Evolutionary conservation across 2,329 filamentous ascomycete species (phyloP).

Genomic region (Colletotrichum karsti): DNA sequence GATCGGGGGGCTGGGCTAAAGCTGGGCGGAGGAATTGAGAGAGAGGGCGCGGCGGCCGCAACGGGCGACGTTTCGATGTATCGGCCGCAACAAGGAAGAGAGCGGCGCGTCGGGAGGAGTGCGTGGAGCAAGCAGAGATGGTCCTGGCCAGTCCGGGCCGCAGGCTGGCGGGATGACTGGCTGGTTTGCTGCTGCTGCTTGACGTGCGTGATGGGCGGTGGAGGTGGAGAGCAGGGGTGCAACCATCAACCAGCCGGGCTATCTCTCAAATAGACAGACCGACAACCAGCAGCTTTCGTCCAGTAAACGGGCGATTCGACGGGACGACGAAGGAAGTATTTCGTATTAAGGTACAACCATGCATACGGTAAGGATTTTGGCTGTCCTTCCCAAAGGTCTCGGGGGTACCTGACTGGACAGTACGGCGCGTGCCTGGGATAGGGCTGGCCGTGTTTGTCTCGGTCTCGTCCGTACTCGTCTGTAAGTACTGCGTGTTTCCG

Average conservation of each 20-base stretch:
- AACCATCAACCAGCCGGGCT: constrained; percentile 21
- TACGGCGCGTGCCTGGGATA: constrained; percentile 10
- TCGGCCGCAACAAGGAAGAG: constrained; percentile 23
- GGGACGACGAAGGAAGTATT: constrained; percentile 1
- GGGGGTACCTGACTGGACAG: background rate
- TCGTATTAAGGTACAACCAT: constrained; percentile 27
- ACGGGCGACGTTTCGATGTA: constrained; percentile 17
- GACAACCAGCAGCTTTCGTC: constrained; percentile 14
- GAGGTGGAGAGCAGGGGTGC: constrained; percentile 25
- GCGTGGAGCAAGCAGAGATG: constrained; percentile 22
- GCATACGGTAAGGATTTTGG: constrained; percentile 1
- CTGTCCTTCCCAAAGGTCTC: constrained; percentile 3
- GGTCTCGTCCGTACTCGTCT: constrained; percentile 20
- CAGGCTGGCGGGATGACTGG: constrained; percentile 19
- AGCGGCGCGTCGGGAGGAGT: constrained; percentile 16
- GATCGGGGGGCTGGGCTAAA: constrained; percentile 10
- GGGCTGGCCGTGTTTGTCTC: constrained; percentile 18
- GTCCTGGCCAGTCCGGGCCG: constrained; percentile 19
- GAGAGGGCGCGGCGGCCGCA: constrained; percentile 13
- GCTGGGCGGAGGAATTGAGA: constrained; percentile 13
- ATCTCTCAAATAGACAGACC: constrained; percentile 23
- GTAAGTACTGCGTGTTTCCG: background rate
- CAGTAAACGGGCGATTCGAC: constrained; percentile 7
- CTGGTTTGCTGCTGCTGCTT: constrained; percentile 19
- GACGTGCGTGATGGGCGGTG: constrained; percentile 28